Base-by-base conservation (phyloP, 305 asterid species). In the Fraxinus albicans region DNA sequence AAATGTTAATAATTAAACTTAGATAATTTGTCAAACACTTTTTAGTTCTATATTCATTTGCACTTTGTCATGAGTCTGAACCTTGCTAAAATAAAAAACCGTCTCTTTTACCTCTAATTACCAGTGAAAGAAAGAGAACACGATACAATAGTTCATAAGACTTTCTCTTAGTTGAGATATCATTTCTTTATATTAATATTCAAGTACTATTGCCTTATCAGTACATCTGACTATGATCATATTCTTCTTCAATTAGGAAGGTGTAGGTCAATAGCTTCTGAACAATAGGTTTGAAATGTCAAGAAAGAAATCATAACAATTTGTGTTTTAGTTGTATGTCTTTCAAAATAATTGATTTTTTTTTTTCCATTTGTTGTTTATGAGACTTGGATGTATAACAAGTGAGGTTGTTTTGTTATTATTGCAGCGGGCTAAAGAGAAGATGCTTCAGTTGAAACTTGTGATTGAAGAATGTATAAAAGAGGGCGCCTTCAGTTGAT, bases 361-460 rank as follows among this genome's bases (percentile, higher is more conserved):
- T 38, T 40, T 40, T 23, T 15, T 70, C 82, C 75, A 8, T 67
- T 83, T 6, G 21, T 50, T 74, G 17, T 27, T 78, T 67, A 13
- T 50, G 34, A 67, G 35, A 84, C 67, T 85, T 69, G 76, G 78
- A 70, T 70, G 40, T 70, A 70, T 70, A 4, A 70, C 76, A 13
- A 13, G 31, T 25, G 50, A 55, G 72, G 58, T 82, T 70, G 38
- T 63, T 34, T 79, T 47, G 23, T 78, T 79, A 33, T 75, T 29
- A 31, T 87, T 87, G 94, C 93, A 95, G 99, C 83, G 90, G 87
- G 94, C 95, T 76, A 89, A 86, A 85, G 87, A 84, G 88, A 93
- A 91, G 91, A 88, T 93, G 99, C 89, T 87, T 82, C 98, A 87
- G 84, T 82, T 95, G 90, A 94, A 90, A 88, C 76, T 84, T 76